Base-by-base conservation (phyloP, 306 rosid species). In the Fragaria nilgerrensis region DNA sequence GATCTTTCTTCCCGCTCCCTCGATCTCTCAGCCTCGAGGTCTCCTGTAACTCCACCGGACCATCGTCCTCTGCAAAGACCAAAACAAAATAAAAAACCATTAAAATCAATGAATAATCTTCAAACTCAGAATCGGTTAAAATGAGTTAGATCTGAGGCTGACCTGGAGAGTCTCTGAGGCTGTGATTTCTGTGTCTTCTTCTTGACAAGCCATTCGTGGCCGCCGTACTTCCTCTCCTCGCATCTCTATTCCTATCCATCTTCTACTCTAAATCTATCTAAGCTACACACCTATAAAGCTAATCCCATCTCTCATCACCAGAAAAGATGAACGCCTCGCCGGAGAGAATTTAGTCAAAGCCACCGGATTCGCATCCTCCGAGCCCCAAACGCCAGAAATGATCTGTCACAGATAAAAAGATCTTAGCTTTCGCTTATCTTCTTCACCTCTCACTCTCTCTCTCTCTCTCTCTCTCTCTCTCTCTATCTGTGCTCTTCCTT, bases 161-260 rank as follows among this genome's bases (percentile, higher is more conserved):
- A 96, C 98, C 99, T 80, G 99, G 99, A 5, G 99, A 96, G 80
- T 92, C 96, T 82, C 98, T 89, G 77, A 89, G 93, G 80, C 90
- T 86, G 81, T 84, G 83, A 85, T 79, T 88, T 37, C 96, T 88
- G 67, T 83, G 91, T 78, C 99, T 85, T n/a, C 99, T 88, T 81
- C 96, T 85, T 0, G 93, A 64, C 76, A 94, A 70, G 32, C 94
- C 91, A 83, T 94, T 94, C 20, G 84, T 16, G 29, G 91, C 90
- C n/a, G 90, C 89, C 92, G 88, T 87, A 72, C 87, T 80, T 7
- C 73, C 69, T 77, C 97, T 89, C 29, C 98, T 88, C 2, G 83
- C 90, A 65, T 96, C 99, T 79, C 98, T 86, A 66, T 82, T 96
- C 66, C 97, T 92, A 73, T 96, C 99, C 98, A 96, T 95, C 84